Conservation (phyloP, 139 green algal genomes). For the Marvania coccoides region DNA sequence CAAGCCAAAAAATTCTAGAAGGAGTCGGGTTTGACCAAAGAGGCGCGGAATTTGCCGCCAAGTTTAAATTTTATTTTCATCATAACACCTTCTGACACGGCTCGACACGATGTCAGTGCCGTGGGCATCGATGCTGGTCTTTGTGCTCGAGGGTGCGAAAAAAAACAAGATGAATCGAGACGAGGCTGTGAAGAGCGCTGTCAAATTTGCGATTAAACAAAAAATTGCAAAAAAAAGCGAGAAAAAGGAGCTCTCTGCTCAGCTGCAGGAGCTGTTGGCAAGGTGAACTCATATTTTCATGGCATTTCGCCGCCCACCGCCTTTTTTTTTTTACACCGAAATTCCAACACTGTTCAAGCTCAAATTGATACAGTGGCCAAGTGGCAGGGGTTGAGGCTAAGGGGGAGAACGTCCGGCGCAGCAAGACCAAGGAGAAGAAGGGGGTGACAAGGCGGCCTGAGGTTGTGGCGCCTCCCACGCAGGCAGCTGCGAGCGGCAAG, state of each 20-base stretch:
- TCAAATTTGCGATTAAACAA: not conserved
- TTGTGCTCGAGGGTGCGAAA: not conserved
- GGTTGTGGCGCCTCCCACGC: not conserved
- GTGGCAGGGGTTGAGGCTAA: not conserved
- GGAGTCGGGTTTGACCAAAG: too few relatives aligned
- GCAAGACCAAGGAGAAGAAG: too few relatives aligned
- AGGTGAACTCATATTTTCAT: not conserved
- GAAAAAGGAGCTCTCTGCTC: not conserved
- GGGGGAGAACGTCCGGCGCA: not conserved
- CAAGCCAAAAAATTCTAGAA: too few relatives aligned
- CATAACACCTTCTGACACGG: too few relatives aligned
- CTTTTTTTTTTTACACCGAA: too few relatives aligned
- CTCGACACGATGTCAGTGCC: not conserved
- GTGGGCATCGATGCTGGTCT: not conserved
- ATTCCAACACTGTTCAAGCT: too few relatives aligned
- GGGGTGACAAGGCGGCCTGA: too few relatives aligned
- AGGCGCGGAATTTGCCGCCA: too few relatives aligned
- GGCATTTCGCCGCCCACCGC: too few relatives aligned
- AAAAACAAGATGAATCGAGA: not conserved
- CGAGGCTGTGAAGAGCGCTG: constrained; percentile 9
- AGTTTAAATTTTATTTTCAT: too few relatives aligned
- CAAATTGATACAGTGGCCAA: not conserved
- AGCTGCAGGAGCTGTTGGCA: not conserved
- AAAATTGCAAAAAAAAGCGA: too few relatives aligned
- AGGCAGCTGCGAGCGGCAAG: not conserved